These are phyloP conservation scores for Aphanomyces stellatus DNA, from an alignment of 352 stramenopile genomes.

Conservation along the genomic window DNA sequence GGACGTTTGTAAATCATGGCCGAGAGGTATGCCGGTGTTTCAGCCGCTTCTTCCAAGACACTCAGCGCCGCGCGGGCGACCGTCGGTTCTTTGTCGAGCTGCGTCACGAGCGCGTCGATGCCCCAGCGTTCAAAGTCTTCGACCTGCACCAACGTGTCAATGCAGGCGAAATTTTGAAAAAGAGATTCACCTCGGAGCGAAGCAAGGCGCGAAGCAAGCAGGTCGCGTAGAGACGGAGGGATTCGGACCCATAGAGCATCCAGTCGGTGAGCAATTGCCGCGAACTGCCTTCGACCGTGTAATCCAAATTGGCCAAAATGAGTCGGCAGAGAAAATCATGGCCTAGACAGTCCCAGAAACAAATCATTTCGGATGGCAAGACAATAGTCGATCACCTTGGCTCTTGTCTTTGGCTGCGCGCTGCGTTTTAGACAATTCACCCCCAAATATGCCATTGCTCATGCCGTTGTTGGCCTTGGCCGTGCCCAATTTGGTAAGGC, in stretches of 20 bases:
- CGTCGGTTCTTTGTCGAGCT: constrained; percentile 78
- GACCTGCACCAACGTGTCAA: neutral
- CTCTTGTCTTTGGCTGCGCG: constrained; percentile 16
- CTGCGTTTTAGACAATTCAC: constrained; percentile 16
- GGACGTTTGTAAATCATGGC: constrained; percentile 80
- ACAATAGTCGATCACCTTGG: neutral
- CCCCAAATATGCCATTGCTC: neutral
- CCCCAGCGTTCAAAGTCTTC: constrained; percentile 82
- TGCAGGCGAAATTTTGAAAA: neutral
- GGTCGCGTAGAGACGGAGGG: constrained; percentile 74
- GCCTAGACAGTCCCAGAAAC: constrained; percentile 26
- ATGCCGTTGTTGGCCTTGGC: constrained; percentile 30
- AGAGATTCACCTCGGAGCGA: constrained; percentile 57
- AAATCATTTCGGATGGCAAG: too few species aligned
- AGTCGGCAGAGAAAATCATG: constrained; percentile 84
- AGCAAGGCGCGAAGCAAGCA: constrained; percentile 73
- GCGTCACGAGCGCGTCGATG: constrained; percentile 75
- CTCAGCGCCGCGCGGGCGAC: constrained; percentile 80
- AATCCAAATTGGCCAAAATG: constrained; percentile 83
- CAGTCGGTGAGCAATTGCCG: constrained; percentile 81
- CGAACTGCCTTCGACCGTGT: constrained; percentile 79
- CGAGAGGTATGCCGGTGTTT: constrained; percentile 71
- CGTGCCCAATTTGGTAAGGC: constrained; percentile 79
- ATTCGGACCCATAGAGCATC: constrained; percentile 81
- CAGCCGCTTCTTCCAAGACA: constrained; percentile 77